Conservation (phyloP, 2,329 filamentous ascomycete species). For the Leptographium procerum region DNA sequence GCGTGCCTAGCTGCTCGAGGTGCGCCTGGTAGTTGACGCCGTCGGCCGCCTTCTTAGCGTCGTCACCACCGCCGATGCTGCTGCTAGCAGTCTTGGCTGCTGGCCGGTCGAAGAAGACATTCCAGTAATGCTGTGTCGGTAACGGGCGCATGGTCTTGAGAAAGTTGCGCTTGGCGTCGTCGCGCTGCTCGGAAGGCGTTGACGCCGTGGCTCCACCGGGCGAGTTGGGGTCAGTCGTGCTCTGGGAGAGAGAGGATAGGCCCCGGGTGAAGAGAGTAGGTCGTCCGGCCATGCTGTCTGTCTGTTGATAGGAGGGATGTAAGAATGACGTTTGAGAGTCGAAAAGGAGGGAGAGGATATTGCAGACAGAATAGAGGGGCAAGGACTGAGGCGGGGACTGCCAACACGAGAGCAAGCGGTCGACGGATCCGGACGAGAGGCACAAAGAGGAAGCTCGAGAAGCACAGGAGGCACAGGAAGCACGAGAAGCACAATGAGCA, state of each 20-base stretch:
- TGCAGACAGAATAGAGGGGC: neutral
- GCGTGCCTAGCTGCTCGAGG: constrained; percentile 50
- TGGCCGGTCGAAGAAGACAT: constrained; percentile 54
- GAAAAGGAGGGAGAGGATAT: neutral
- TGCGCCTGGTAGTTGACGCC: constrained; percentile 37
- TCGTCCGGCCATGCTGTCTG: constrained; percentile 41
- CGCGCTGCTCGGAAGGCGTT: constrained; percentile 62
- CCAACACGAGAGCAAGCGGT: neutral
- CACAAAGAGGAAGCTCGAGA: neutral
- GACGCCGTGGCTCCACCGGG: constrained; percentile 45
- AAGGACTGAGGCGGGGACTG: neutral
- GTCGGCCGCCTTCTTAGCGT: neutral
- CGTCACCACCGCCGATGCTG: neutral
- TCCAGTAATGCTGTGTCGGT: constrained; percentile 71
- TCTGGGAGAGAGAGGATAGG: constrained; percentile 50
- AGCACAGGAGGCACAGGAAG: neutral
- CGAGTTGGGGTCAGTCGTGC: constrained; percentile 43
- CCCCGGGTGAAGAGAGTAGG: constrained; percentile 51
- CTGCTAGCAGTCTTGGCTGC: neutral
- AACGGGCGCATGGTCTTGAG: constrained; percentile 61
- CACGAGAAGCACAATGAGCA: neutral
- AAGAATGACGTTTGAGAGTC: neutral
- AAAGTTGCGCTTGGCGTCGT: constrained; percentile 75
- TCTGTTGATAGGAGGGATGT: neutral
- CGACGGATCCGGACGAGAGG: neutral